Base-by-base conservation (phyloP, 768 basidiomycete genomes). In the Porphyrellus cyaneotinctus region DNA sequence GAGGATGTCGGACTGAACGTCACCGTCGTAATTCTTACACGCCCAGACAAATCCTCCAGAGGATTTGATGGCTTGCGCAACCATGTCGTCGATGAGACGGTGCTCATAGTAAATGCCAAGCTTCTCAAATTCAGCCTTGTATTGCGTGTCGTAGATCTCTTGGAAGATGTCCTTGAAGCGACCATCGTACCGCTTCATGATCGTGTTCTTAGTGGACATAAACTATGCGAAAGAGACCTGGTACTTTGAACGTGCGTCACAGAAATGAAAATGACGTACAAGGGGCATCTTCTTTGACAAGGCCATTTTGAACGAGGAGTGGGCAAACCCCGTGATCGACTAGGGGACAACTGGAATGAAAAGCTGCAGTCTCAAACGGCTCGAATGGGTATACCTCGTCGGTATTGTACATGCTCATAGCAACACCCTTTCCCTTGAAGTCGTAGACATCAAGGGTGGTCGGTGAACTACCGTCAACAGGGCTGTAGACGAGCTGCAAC, bases 91-190 rank as follows among this genome's bases (percentile, higher is more conserved):
- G 70, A 95, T 95, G 43, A 95, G 83, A 31, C 97, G 89, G 73
- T 99, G 97, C 74, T 98, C 97, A 68, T 93, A 93, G 75, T 88
- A 91, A 61, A 91, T 86, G 9, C 84, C 85, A 7, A 76, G 73
- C 13, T 74, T 78, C 55, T 91, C 84, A 63, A 87, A 94, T 48
- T 76, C 73, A 2, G 75, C 54, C 68, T 86, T 86, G 79, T 93
- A 94, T 51, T 83, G 64, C 77, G 75, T 63, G 8, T 95, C 91
- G 69, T 92, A 99, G 63, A 97, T 86, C 64, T 97, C 93, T 70
- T 97, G 85, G 85, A 99, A 97, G 67, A 95, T 94, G 64, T 99
- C 97, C 78, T 99, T 99, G 83, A 98, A 99, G 28, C 95, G 83
- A 39, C 97, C 97, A 65, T 98, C 97, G 70, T 99, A 99, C 68